phyloP scores from a whole-genome alignment of 2,329 filamentous ascomycete species.

The Cryphonectria radicalis region DNA sequence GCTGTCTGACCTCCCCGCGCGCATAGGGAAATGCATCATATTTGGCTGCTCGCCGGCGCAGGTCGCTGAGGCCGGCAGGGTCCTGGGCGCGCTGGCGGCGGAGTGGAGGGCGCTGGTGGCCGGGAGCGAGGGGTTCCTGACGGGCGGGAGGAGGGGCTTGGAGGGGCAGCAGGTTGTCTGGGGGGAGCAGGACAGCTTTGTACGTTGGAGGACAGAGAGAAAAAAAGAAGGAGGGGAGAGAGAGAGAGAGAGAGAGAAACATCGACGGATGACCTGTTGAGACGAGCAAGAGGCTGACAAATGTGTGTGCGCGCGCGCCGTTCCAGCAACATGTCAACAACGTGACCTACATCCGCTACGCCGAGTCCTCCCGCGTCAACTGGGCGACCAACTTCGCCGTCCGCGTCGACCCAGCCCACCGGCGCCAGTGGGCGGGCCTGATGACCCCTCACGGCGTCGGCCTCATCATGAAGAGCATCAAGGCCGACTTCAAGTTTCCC shows the following conservation, averaged over 20 bases:
- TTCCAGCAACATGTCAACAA: conserved; percentile 82
- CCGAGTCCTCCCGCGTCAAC: conserved; percentile 79
- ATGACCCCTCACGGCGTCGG: conserved; percentile 70
- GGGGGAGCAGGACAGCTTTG: conserved; percentile 78
- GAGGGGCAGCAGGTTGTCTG: conserved; percentile 72
- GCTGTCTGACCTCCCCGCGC: conserved; percentile 68
- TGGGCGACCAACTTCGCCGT: conserved; percentile 74
- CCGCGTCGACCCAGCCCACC: conserved; percentile 63
- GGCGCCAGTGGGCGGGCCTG: conserved; percentile 68
- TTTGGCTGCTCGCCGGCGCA: conserved; percentile 70
- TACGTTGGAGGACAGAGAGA: conserved; percentile 32
- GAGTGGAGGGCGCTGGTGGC: conserved; percentile 76
- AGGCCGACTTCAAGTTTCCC: conserved; percentile 81
- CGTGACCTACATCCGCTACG: conserved; percentile 80
- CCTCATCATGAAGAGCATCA: conserved; percentile 75
- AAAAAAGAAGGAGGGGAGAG: too few species aligned
- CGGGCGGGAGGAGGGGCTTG: conserved; percentile 63
- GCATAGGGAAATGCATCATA: conserved; percentile 74
- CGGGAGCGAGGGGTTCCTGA: conserved; percentile 77
- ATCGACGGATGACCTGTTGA: neutral
- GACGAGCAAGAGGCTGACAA: neutral
- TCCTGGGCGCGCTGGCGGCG: conserved; percentile 62
- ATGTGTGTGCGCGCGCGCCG: neutral
- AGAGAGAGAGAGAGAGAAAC: neutral
- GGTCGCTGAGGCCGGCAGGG: conserved; percentile 57